Conservation (phyloP, 441 rosid genomes). For the Jatropha podagrica region DNA sequence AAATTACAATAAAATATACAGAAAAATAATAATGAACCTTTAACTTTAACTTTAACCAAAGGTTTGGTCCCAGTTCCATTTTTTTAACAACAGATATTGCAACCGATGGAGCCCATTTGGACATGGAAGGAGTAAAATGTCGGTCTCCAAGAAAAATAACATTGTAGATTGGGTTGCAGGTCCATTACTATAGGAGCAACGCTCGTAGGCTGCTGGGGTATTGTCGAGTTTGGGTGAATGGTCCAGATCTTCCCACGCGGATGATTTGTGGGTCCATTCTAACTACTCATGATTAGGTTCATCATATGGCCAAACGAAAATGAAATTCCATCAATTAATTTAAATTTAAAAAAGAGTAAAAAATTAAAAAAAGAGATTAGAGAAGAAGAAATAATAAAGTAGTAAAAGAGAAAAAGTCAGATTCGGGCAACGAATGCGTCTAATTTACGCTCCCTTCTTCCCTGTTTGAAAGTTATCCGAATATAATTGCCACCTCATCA, state of each 20-base stretch:
- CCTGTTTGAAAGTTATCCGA: slow-evolving; percentile 10
- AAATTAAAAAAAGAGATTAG: not conserved
- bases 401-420: not conserved
- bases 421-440: slow-evolving; percentile 23
- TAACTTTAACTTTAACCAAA: too few relatives aligned
- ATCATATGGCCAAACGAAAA: not conserved
- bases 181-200: not conserved
- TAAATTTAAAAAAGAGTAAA: not conserved
- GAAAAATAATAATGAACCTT: too few relatives aligned
- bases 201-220: not conserved
- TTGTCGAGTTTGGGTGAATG: slow-evolving; percentile 2
- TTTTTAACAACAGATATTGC: too few relatives aligned
- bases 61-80: too few relatives aligned
- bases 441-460: slow-evolving; percentile 2
- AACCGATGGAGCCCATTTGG: too few relatives aligned
- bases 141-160: too few relatives aligned
- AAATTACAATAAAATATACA: too few relatives aligned
- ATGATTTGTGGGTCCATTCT: not conserved
- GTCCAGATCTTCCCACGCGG: slow-evolving; percentile 18
- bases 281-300: not conserved
- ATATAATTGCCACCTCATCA: slow-evolving; percentile 19
- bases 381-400: not conserved
- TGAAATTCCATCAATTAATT: slow-evolving; percentile 4
- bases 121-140: too few relatives aligned
- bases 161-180: not conserved